Base-by-base conservation (phyloP, 2,329 filamentous ascomycete genomes). In the Rhynchosporium agropyri region DNA sequence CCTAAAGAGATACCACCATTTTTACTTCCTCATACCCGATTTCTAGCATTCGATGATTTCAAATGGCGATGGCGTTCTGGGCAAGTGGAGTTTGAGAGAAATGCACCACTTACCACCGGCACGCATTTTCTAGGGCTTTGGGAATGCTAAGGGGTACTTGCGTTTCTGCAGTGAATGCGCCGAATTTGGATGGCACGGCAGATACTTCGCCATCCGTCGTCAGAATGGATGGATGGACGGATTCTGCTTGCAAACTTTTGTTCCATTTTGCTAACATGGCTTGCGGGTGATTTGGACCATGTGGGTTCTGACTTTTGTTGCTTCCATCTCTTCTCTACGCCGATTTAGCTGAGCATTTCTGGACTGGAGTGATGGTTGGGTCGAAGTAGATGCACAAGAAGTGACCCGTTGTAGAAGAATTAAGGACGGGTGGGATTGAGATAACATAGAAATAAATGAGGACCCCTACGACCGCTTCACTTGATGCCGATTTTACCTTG, bases 1-100 rank as follows among this genome's bases (percentile, higher is more conserved):
- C 61, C 65, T 61, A 50, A 33, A 60, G 53, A 63, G 63, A 67
- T 66, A 66, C 67, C 66, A 69, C 64, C 60, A 48, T 61, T 61
- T 63, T 62, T 59, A 67, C 42, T 58, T 58, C 58, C 26, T 48
- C 43, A 29, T 57, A 61, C 49, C 58, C 49, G 28, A 36, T 58
- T 45, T 20, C 55, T 49, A 42, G 48, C 29, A 54, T 61, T 46
- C 48, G 20, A 58, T 48, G 55, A 54, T 46, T 58, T 58, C 31
- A 45, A 53, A 58, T 48, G 57, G 62, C 54, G 54, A 58, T 56
- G 62, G 58, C 62, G 54, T 61, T 60, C 38, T 31, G 40, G 50
- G 49, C 49, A 54, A 45, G 28, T 61, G 59, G 50, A 54, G 42
- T 61, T 38, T 20, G 10, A 29, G 33, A 42, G 49, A 28, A 40